Evolutionary conservation across 2,329 filamentous ascomycete genomes (phyloP).

Genomic region (Arthrobotrys iridis): DNA sequence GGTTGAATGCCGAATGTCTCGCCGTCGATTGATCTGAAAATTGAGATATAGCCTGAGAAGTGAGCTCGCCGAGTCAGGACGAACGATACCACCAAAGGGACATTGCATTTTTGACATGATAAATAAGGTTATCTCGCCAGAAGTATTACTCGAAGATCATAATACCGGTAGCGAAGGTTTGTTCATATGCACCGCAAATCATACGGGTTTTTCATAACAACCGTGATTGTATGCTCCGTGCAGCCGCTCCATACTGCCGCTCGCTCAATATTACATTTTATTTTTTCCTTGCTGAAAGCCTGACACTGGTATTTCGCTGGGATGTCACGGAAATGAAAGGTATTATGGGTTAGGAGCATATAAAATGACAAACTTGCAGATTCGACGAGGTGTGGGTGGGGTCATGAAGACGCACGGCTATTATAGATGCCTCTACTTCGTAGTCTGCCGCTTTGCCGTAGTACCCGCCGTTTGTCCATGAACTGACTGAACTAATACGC

Average conservation of each 20-base stretch:
- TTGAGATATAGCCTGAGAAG: background rate
- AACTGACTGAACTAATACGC: background rate
- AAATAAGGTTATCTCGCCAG: slow-evolving; percentile 17
- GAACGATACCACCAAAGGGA: background rate
- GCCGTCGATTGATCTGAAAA: background rate
- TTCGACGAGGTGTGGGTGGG: slow-evolving; percentile 35
- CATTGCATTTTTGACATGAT: background rate
- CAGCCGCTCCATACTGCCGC: slow-evolving; percentile 10
- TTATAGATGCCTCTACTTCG: slow-evolving; percentile 19
- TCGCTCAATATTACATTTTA: slow-evolving; percentile 11
- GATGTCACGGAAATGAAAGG: slow-evolving; percentile 24
- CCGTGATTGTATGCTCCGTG: slow-evolving; percentile 1
- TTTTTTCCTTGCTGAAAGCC: background rate
- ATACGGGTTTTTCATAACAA: background rate
- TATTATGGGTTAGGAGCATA: slow-evolving; percentile 27
- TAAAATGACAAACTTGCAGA: slow-evolving; percentile 15
- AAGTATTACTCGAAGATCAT: background rate
- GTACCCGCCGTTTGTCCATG: slow-evolving; percentile 1
- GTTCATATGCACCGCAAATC: slow-evolving; percentile 9
- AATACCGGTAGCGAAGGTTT: slow-evolving; percentile 2
- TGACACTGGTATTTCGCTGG: slow-evolving; percentile 18
- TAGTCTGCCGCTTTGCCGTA: slow-evolving; percentile 25
- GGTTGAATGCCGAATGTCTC: background rate
- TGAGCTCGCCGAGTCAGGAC: background rate
- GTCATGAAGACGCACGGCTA: background rate